A percentile compares a stretch with the other conserved stretches of the same genome.
Conservation (phyloP, 2,329 filamentous ascomycete genomes). For the Claviceps quebecensis region DNA sequence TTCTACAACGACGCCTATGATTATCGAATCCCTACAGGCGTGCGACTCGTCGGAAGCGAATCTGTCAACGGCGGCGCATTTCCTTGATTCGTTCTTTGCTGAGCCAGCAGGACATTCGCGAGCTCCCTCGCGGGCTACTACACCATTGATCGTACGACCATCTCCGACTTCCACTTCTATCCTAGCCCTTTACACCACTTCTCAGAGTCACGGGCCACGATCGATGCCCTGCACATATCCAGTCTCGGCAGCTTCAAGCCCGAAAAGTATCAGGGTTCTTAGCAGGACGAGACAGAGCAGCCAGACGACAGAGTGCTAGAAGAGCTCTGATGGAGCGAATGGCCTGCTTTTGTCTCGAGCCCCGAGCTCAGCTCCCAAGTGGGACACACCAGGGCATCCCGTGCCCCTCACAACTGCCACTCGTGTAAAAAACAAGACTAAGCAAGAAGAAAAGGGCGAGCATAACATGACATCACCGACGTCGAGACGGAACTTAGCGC, state of each 20-base stretch:
- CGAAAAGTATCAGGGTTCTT: conserved; percentile 33
- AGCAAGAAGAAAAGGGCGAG: conserved; percentile 35
- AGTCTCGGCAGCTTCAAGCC: conserved; percentile 16
- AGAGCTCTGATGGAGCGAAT: conserved; percentile 11
- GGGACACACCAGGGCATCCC: conserved; percentile 16
- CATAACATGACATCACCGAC: conserved; percentile 32
- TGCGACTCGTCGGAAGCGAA: conserved; percentile 73
- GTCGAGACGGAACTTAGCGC: conserved; percentile 48
- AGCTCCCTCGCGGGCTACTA: conserved; percentile 50
- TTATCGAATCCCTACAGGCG: conserved; percentile 59
- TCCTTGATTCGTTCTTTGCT: conserved; percentile 65
- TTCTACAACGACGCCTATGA: conserved; percentile 37
- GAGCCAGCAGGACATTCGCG: conserved; percentile 45
- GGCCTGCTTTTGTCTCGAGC: neutral
- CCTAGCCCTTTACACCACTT: conserved; percentile 3
- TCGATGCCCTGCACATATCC: conserved; percentile 18
- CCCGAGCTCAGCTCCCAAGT: conserved; percentile 18
- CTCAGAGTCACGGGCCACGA: conserved; percentile 10
- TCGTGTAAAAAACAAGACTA: conserved; percentile 33
- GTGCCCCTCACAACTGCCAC: conserved; percentile 33
- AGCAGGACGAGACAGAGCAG: conserved; percentile 14
- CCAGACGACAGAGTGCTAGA: conserved; percentile 17
- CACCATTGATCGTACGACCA: conserved; percentile 51
- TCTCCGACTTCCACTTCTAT: conserved; percentile 19
- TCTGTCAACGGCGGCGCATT: conserved; percentile 58